Evolutionary conservation across 2,329 filamentous ascomycete genomes (phyloP).

Genomic region (Fusarium chuoi): DNA sequence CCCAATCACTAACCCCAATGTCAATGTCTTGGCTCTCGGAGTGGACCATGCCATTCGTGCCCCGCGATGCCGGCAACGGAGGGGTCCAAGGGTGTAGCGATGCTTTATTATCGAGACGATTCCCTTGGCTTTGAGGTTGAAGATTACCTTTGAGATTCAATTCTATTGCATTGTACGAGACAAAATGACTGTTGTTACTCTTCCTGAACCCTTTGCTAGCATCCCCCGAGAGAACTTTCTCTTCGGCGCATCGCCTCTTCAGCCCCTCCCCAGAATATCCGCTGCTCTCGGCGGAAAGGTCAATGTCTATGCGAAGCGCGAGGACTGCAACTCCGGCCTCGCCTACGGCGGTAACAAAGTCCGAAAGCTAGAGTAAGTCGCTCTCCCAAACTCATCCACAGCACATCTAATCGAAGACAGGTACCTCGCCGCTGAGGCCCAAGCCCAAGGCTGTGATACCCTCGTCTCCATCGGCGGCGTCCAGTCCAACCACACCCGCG

Average conservation of each 20-base stretch:
- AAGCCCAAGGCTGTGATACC: conserved; percentile 66
- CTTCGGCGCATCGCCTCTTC: conserved; percentile 75
- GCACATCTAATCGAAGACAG: conserved; percentile 43
- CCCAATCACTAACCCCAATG: conserved; percentile 16
- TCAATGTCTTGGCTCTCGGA: conserved; percentile 4
- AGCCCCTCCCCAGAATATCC: conserved; percentile 72
- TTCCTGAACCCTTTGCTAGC: conserved; percentile 70
- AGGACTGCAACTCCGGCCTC: conserved; percentile 75
- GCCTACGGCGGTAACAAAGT: conserved; percentile 77
- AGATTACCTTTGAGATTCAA: not conserved
- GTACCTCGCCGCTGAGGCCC: conserved; percentile 73
- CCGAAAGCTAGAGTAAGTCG: conserved; percentile 69
- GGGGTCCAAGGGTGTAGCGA: not conserved
- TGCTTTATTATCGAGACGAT: not conserved
- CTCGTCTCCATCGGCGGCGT: conserved; percentile 74
- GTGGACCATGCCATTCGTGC: conserved; percentile 29
- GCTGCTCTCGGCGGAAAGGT: conserved; percentile 68
- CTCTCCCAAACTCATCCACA: not conserved
- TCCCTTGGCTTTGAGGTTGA: not conserved
- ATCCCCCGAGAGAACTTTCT: conserved; percentile 71
- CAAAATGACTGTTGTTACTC: conserved; percentile 51
- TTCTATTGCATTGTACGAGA: not conserved
- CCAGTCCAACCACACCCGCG: conserved; percentile 76
- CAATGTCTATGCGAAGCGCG: conserved; percentile 75
- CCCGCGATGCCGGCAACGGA: conserved; percentile 36